Percentiles rank a stretch among this genome's conserved stretches.
phyloP scores from a whole-genome alignment of 805 yeast genomes.

The Phaffomyces opuntiae region DNA sequence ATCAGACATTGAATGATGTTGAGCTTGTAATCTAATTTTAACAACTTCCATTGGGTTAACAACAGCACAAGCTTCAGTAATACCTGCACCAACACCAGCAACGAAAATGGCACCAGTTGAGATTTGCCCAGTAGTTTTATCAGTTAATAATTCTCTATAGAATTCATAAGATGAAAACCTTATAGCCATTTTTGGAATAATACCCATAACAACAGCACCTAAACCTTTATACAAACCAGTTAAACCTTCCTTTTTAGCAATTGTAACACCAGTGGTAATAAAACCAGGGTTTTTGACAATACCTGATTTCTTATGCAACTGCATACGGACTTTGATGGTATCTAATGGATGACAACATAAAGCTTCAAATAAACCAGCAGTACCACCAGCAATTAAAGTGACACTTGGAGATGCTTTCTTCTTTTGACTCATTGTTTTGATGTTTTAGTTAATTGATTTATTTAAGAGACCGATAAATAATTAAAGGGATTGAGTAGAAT shows the following conservation, averaged over 20 bases:
- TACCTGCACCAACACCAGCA: slow-evolving; percentile 97
- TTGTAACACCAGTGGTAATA: slow-evolving; percentile 69
- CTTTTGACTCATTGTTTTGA: slow-evolving; percentile 16
- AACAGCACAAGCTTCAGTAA: slow-evolving; percentile 89
- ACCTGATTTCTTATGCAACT: slow-evolving; percentile 67
- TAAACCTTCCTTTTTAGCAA: slow-evolving; percentile 73
- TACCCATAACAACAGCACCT: slow-evolving; percentile 96
- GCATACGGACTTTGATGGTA: slow-evolving; percentile 97
- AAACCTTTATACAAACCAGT: slow-evolving; percentile 89
- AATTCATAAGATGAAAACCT: slow-evolving; percentile 92
- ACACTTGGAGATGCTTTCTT: slow-evolving; percentile 40
- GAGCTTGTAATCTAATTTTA: slow-evolving; percentile 93
- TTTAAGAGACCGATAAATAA: too few relatives aligned
- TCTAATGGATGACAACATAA: slow-evolving; percentile 96
- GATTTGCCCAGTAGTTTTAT: slow-evolving; percentile 51
- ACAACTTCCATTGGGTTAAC: slow-evolving; percentile 98
- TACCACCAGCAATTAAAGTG: slow-evolving; percentile 87
- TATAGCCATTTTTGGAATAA: slow-evolving; percentile 97
- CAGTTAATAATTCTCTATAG: slow-evolving; percentile 63
- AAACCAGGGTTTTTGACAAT: slow-evolving; percentile 77
- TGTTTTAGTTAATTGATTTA: neutral
- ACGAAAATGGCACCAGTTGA: slow-evolving; percentile 71
- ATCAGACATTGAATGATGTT: slow-evolving; percentile 82
- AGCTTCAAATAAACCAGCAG: slow-evolving; percentile 97
- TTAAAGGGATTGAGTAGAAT: too few relatives aligned